Evolutionary conservation across 176 grass and related monocot species (phyloP).

Genomic region (Bonia amplexicaulis): DNA sequence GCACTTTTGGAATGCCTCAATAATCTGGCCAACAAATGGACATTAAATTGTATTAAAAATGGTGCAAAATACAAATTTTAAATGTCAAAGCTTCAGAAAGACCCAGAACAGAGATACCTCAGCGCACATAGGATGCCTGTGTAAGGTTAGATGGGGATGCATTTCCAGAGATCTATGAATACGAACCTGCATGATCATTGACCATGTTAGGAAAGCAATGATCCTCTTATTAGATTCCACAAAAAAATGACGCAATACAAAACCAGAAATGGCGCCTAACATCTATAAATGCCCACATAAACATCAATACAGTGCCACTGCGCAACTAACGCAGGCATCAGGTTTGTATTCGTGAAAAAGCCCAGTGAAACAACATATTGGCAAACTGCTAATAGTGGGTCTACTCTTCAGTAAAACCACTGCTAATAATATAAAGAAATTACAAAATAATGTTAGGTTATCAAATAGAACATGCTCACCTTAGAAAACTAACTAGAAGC

Average conservation of each 20-base stretch:
- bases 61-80: neutral
- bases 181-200: neutral
- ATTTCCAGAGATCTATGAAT: slow-evolving; percentile 30
- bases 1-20: slow-evolving; percentile 86
- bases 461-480: too few relatives aligned
- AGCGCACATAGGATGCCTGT: slow-evolving; percentile 86
- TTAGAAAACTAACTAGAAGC: too few relatives aligned
- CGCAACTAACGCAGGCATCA: neutral
- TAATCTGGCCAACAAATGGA: slow-evolving; percentile 45
- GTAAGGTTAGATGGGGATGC: slow-evolving; percentile 81
- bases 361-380: neutral
- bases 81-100: slow-evolving; percentile 5
- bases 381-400: neutral
- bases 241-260: neutral
- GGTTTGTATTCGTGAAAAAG: neutral
- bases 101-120: slow-evolving; percentile 45
- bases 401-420: neutral
- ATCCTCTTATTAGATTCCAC: neutral
- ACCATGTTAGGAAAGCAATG: neutral
- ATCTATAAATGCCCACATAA: neutral
- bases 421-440: too few relatives aligned
- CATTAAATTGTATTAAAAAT: neutral
- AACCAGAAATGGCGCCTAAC: neutral
- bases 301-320: neutral
- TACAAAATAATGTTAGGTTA: too few relatives aligned